Evolutionary conservation across 306 rosid species (phyloP).

Genomic region (Castanopsis chinensis): DNA sequence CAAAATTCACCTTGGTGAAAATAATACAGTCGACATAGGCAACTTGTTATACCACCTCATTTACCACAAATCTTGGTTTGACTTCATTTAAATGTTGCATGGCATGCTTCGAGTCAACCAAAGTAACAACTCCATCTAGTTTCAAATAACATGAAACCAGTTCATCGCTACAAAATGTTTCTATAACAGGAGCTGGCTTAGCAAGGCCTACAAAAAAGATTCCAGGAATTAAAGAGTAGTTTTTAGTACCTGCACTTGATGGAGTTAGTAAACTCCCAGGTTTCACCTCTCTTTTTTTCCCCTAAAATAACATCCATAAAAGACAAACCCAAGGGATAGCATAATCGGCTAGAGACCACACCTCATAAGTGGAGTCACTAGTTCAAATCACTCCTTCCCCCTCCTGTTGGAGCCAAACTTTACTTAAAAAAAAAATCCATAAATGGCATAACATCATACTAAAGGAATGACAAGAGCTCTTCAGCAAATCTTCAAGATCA

Average conservation of each 20-base stretch:
- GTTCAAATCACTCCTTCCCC: too few species aligned
- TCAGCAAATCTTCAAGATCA: background rate
- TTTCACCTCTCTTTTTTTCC: background rate
- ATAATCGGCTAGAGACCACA: too few species aligned
- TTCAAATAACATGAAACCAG: slow-evolving; percentile 64
- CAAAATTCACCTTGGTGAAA: slow-evolving; percentile 66
- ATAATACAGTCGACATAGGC: slow-evolving; percentile 89
- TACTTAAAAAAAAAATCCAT: background rate
- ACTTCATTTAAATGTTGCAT: slow-evolving; percentile 77
- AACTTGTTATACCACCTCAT: slow-evolving; percentile 89
- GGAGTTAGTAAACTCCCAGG: background rate
- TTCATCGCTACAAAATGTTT: slow-evolving; percentile 79
- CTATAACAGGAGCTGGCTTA: slow-evolving; percentile 87
- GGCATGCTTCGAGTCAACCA: slow-evolving; percentile 89
- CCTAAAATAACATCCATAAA: background rate
- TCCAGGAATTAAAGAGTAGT: background rate
- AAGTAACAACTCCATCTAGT: slow-evolving; percentile 90
- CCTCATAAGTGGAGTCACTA: too few species aligned
- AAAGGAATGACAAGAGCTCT: background rate
- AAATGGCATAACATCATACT: background rate
- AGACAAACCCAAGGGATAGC: too few species aligned
- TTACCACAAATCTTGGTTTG: slow-evolving; percentile 93
- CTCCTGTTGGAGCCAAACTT: too few species aligned
- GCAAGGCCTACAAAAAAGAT: slow-evolving; percentile 67
- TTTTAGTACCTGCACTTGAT: background rate